These are phyloP conservation scores for Schwanniomyces etchellsii DNA, from an alignment of 1,139 yeast species.

Conservation along the genomic window DNA sequence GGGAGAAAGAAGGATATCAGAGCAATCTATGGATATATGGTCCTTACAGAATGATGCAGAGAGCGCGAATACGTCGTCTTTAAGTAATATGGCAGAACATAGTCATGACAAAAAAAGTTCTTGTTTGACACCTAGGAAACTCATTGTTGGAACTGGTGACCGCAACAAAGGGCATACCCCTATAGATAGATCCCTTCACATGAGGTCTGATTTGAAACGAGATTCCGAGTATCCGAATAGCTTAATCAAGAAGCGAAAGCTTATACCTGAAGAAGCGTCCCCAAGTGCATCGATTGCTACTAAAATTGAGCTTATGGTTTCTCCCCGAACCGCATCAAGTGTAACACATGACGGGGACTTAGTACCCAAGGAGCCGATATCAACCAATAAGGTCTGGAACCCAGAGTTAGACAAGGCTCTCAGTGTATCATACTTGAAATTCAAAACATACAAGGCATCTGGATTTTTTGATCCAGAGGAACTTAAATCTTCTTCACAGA, in stretches of 20 bases:
- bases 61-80: not conserved
- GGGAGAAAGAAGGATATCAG: slow-evolving; percentile 6
- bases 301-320: slow-evolving; percentile 30
- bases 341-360: too few relatives aligned
- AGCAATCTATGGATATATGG: slow-evolving; percentile 23
- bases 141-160: not conserved
- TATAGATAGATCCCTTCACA: not conserved
- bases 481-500: slow-evolving; percentile 33
- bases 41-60: slow-evolving; percentile 10
- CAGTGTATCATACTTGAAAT: slow-evolving; percentile 32
- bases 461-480: slow-evolving; percentile 19
- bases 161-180: not conserved
- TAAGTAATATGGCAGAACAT: not conserved
- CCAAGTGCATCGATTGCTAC: slow-evolving; percentile 37
- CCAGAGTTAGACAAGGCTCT: slow-evolving; percentile 32
- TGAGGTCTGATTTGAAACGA: too few relatives aligned
- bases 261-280: slow-evolving; percentile 14
- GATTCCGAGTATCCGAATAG: not conserved
- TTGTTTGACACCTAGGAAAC: not conserved
- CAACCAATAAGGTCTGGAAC: slow-evolving; percentile 31
- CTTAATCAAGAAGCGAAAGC: slow-evolving; percentile 6
- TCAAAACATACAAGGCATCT: slow-evolving; percentile 26
- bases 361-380: slow-evolving; percentile 8
- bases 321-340: slow-evolving; percentile 26
- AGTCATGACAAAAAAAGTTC: not conserved